Conservation (phyloP, 2,329 filamentous ascomycete species). For the Sarocladium oryzae region DNA sequence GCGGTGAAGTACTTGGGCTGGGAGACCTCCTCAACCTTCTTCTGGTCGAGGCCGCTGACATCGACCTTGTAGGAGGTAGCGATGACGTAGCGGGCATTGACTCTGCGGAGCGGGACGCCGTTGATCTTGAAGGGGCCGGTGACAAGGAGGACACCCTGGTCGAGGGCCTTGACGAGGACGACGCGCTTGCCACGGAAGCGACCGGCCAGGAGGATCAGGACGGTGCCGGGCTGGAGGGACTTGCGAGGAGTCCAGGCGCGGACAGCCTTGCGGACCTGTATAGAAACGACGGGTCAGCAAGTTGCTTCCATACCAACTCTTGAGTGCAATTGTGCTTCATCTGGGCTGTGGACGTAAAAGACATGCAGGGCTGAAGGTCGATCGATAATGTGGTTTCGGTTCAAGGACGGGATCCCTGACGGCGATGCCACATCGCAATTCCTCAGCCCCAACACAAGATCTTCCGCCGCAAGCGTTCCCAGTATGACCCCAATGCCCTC, state of each 20-base stretch:
- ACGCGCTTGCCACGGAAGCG: slow-evolving; percentile 99
- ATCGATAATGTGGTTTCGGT: not conserved
- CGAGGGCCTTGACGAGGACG: slow-evolving; percentile 94
- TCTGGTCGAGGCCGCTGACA: slow-evolving; percentile 76
- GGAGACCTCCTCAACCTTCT: slow-evolving; percentile 77
- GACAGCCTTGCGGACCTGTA: slow-evolving; percentile 88
- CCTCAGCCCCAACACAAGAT: not conserved
- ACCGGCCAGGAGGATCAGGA: slow-evolving; percentile 98
- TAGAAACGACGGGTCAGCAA: slow-evolving; percentile 23
- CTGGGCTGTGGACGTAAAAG: not conserved
- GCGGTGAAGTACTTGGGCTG: slow-evolving; percentile 89
- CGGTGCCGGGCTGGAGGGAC: slow-evolving; percentile 86
- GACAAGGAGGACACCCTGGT: slow-evolving; percentile 96
- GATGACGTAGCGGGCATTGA: slow-evolving; percentile 91
- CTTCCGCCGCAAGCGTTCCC: not conserved
- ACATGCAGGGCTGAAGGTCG: not conserved
- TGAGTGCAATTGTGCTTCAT: not conserved
- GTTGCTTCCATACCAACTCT: not conserved
- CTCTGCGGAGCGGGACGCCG: slow-evolving; percentile 92
- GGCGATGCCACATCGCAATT: not conserved
- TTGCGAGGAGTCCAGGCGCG: slow-evolving; percentile 81
- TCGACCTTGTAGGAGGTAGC: slow-evolving; percentile 82
- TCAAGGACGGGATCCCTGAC: not conserved
- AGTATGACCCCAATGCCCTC: not conserved
- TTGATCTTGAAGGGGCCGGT: slow-evolving; percentile 99